Conservation (phyloP, 2,329 filamentous ascomycete genomes). For the Pseudocercospora cruenta region DNA sequence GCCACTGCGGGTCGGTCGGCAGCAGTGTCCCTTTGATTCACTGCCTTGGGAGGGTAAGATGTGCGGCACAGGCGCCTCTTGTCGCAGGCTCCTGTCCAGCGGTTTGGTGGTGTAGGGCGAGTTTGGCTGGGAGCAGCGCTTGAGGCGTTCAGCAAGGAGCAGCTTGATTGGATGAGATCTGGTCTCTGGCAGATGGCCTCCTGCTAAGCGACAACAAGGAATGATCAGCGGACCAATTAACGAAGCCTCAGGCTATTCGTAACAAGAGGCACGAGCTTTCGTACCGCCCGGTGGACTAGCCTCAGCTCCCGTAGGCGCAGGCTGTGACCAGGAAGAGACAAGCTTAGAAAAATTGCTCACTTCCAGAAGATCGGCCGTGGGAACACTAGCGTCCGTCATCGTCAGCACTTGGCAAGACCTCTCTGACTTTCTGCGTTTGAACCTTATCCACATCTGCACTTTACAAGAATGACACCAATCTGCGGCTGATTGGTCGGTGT, state of each 20-base stretch:
- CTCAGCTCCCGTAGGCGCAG: constrained; percentile 4
- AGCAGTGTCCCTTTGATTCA: constrained; percentile 1
- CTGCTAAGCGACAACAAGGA: constrained; percentile 2
- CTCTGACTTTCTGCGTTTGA: constrained; percentile 7
- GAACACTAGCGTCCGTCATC: constrained; percentile 1
- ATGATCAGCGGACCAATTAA: constrained; percentile 7
- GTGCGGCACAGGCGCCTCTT: constrained; percentile 4
- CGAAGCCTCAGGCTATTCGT: neutral
- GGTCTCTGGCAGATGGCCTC: constrained; percentile 10
- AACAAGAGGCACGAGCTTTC: constrained; percentile 4
- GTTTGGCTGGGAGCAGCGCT: constrained; percentile 4
- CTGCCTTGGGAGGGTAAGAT: neutral
- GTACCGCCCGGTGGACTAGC: constrained; percentile 1
- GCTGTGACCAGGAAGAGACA: constrained; percentile 4
- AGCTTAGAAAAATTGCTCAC: constrained; percentile 11
- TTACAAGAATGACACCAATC: constrained; percentile 2
- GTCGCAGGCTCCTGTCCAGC: constrained; percentile 15
- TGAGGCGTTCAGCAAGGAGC: neutral
- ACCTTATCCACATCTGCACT: constrained; percentile 3
- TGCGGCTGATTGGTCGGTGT: constrained; percentile 5
- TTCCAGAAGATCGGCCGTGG: constrained; percentile 8
- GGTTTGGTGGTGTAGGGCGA: constrained; percentile 17
- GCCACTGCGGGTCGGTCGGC: constrained; percentile 13
- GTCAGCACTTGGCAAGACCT: constrained; percentile 4
- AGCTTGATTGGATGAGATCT: neutral